Evolutionary conservation across 148 eudicot genomes (phyloP).

Genomic region (Rhododendron mucronatum): DNA sequence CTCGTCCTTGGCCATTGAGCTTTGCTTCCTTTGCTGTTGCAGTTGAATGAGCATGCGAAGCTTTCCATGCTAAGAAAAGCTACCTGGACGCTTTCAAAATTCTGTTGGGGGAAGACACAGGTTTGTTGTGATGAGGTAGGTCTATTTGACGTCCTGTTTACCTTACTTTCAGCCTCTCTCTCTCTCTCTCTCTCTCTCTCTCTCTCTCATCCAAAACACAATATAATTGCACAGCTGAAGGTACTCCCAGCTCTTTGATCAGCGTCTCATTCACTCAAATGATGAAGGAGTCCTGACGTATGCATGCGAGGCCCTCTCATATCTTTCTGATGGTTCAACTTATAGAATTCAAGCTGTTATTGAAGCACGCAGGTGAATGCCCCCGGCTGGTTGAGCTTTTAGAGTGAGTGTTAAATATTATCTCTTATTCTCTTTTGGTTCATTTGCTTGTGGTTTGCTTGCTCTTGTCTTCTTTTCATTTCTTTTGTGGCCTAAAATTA

Average conservation of each 20-base stretch:
- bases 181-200: neutral
- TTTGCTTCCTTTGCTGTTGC: constrained; percentile 1
- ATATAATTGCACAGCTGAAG: constrained; percentile 32
- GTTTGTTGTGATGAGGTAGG: constrained; percentile 42
- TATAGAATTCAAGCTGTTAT: constrained; percentile 65
- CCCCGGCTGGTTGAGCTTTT: constrained; percentile 50
- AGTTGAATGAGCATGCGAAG: constrained; percentile 42
- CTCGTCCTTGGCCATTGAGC: no score
- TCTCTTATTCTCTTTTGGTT: neutral
- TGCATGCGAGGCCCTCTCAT: constrained; percentile 68
- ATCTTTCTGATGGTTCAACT: constrained; percentile 67
- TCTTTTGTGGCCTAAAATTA: neutral
- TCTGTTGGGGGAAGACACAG: no score
- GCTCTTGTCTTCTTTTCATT: neutral
- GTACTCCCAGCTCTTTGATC: constrained; percentile 50
- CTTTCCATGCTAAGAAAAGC: constrained; percentile 51
- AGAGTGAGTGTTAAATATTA: constrained; percentile 29
- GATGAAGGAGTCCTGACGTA: constrained; percentile 53
- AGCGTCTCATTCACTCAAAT: constrained; percentile 42
- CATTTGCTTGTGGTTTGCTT: neutral
- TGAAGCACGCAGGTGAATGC: constrained; percentile 42
- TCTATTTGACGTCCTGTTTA: neutral
- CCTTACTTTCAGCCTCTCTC: neutral
- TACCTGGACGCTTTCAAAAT: no score
- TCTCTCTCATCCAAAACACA: neutral